phyloP scores from a whole-genome alignment of 805 yeast species.

The Wickerhamiella allomyrinae region DNA sequence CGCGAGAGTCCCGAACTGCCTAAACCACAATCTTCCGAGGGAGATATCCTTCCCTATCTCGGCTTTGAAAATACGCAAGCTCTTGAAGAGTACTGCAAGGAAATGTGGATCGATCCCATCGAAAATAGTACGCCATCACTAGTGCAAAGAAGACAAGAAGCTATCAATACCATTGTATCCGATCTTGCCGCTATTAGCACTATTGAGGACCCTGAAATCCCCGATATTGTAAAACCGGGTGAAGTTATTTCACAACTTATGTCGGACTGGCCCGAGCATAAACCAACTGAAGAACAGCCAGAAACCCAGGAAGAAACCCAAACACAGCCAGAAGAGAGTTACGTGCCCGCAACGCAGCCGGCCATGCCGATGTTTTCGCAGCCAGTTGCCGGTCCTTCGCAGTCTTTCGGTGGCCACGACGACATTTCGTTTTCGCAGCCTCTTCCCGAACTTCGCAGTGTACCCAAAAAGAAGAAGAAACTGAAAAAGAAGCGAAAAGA shows the following conservation, averaged over 20 bases:
- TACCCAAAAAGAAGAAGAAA: constrained; percentile 1
- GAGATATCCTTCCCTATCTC: not conserved
- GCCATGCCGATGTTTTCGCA: not conserved
- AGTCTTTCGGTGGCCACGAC: not conserved
- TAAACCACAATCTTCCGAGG: not conserved
- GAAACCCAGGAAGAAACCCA: not conserved
- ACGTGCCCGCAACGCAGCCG: not conserved
- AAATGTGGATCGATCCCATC: constrained; percentile 18
- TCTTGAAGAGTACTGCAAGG: constrained; percentile 9
- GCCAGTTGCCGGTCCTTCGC: not conserved
- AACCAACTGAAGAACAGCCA: not conserved
- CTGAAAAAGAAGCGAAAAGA: constrained; percentile 5
- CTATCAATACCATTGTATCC: constrained; percentile 11
- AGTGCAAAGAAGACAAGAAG: constrained; percentile 10
- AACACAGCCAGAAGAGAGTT: too few relatives aligned
- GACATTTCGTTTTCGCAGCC: constrained; percentile 12
- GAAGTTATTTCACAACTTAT: not conserved
- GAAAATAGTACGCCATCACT: not conserved
- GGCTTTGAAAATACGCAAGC: constrained; percentile 7
- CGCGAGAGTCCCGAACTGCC: constrained; percentile 4
- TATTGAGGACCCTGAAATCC: not conserved
- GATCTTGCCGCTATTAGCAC: constrained; percentile 6
- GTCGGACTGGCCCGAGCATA: not conserved
- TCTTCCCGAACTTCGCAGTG: constrained; percentile 4
- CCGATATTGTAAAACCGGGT: not conserved